Conservation (phyloP, 2,329 filamentous ascomycete genomes). For the Xylaria polymorpha region DNA sequence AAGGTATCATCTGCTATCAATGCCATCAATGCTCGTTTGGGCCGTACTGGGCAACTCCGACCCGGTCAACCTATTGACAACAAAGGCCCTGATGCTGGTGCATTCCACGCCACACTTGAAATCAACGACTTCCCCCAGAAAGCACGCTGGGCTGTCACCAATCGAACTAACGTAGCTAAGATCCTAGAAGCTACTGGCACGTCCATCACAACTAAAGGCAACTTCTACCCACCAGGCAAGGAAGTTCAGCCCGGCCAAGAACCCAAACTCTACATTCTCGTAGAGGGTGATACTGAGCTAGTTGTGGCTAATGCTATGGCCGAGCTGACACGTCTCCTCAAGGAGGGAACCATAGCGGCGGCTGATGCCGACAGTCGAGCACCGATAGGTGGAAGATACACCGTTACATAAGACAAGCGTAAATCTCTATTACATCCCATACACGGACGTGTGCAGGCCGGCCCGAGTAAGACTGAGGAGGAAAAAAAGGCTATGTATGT, state of each 20-base stretch:
- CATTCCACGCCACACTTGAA: slow-evolving; percentile 95
- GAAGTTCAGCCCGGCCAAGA: slow-evolving; percentile 78
- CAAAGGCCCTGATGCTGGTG: slow-evolving; percentile 95
- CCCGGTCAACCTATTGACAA: slow-evolving; percentile 97
- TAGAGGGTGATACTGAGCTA: slow-evolving; percentile 96
- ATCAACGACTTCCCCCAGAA: slow-evolving; percentile 99
- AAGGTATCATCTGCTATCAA: slow-evolving; percentile 91
- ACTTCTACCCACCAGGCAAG: slow-evolving; percentile 85
- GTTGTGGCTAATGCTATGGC: slow-evolving; percentile 90
- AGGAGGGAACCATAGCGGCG: slow-evolving; percentile 89
- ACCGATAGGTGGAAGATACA: slow-evolving; percentile 85
- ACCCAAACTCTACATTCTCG: slow-evolving; percentile 97
- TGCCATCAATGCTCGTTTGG: slow-evolving; percentile 89
- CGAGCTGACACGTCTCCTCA: slow-evolving; percentile 87
- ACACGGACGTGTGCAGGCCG: neutral
- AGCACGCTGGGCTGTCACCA: slow-evolving; percentile 97
- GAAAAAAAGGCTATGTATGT: neutral
- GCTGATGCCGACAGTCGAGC: slow-evolving; percentile 86
- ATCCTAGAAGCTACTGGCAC: slow-evolving; percentile 95
- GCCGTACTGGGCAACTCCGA: slow-evolving; percentile 87
- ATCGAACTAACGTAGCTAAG: slow-evolving; percentile 97
- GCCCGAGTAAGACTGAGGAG: neutral
- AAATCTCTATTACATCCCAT: neutral
- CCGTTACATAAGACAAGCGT: slow-evolving; percentile 71
- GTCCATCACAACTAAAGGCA: slow-evolving; percentile 97